phyloP scores from a whole-genome alignment of 2,329 filamentous ascomycete species.

The Trichophyton equinum region DNA sequence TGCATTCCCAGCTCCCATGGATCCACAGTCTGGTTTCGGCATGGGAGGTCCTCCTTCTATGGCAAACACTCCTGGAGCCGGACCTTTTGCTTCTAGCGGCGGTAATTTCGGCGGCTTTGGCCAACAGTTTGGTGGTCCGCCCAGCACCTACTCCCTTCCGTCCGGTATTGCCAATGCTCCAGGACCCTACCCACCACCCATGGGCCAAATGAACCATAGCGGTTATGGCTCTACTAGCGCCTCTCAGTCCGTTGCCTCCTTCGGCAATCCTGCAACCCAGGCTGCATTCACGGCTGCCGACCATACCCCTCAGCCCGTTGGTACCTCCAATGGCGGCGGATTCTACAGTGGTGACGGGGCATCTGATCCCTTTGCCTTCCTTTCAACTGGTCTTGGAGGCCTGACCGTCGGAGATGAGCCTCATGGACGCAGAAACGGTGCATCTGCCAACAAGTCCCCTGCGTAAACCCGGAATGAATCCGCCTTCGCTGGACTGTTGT shows the following conservation, averaged over 20 bases:
- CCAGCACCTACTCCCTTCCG: slow-evolving; percentile 79
- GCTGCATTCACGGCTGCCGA: slow-evolving; percentile 84
- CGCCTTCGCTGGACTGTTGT: not conserved
- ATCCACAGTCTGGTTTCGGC: slow-evolving; percentile 66
- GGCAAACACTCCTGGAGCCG: slow-evolving; percentile 63
- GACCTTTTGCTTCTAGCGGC: slow-evolving; percentile 57
- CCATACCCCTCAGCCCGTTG: slow-evolving; percentile 66
- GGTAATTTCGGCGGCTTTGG: slow-evolving; percentile 54
- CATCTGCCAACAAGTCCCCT: slow-evolving; percentile 35
- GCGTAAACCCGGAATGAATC: slow-evolving; percentile 18
- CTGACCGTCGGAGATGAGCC: slow-evolving; percentile 42
- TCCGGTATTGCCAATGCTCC: slow-evolving; percentile 70
- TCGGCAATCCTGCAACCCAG: slow-evolving; percentile 87
- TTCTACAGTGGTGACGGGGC: slow-evolving; percentile 47
- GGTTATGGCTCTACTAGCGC: slow-evolving; percentile 65
- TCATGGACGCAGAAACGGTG: slow-evolving; percentile 35
- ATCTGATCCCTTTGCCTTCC: slow-evolving; percentile 52
- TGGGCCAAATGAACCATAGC: slow-evolving; percentile 52
- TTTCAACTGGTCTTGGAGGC: slow-evolving; percentile 47
- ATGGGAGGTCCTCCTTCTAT: slow-evolving; percentile 75
- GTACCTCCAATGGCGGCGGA: slow-evolving; percentile 62
- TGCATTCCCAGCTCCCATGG: slow-evolving; percentile 74
- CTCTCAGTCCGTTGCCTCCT: slow-evolving; percentile 71
- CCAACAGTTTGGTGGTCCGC: slow-evolving; percentile 73
- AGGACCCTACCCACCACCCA: slow-evolving; percentile 53